A percentile compares a stretch with the other conserved stretches of the same genome.
These are phyloP conservation scores for Kodamaea ohmeri DNA, from an alignment of 1,139 yeast species.

Conservation along the genomic window DNA sequence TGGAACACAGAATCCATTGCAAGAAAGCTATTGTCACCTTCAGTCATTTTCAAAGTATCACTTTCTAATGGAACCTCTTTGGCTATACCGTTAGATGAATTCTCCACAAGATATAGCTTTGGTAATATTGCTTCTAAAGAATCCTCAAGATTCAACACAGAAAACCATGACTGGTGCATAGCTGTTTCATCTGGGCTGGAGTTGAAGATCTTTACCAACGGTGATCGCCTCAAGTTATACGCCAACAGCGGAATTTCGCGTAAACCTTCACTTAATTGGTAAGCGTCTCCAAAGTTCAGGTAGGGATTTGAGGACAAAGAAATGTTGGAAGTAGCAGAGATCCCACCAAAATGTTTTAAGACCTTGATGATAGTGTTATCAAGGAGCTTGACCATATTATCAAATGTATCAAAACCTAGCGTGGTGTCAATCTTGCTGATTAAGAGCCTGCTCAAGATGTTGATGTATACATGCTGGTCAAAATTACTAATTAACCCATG, in stretches of 20 bases:
- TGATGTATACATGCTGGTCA: constrained; percentile 32
- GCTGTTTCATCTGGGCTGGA: constrained; percentile 48
- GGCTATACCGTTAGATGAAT: constrained; percentile 23
- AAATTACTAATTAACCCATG: constrained; percentile 28
- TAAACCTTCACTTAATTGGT: constrained; percentile 27
- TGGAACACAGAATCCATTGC: constrained; percentile 33
- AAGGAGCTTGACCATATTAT: constrained; percentile 24
- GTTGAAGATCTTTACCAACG: constrained; percentile 36
- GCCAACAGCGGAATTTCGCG: constrained; percentile 27
- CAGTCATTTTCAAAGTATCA: constrained; percentile 13
- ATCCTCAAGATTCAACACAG: constrained; percentile 17
- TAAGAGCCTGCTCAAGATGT: constrained; percentile 31
- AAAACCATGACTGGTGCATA: constrained; percentile 33
- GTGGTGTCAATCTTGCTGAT: constrained; percentile 35
- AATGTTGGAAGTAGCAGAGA: constrained; percentile 10
- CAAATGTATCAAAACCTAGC: constrained; percentile 36
- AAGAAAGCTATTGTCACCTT: constrained; percentile 19
- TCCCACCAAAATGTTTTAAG: constrained; percentile 27
- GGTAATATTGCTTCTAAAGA: constrained; percentile 32
- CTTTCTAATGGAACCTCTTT: constrained; percentile 20
- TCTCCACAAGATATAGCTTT: constrained; percentile 18
- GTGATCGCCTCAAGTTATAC: constrained; percentile 34
- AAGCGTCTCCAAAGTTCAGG: constrained; percentile 18
- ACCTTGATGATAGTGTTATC: constrained; percentile 30
- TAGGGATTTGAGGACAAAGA: constrained; percentile 24